Evolutionary conservation across 345 rosid genomes (phyloP), one percentile per base, ranked within the genome.

Genomic region (Citrus reticulata): DNA sequence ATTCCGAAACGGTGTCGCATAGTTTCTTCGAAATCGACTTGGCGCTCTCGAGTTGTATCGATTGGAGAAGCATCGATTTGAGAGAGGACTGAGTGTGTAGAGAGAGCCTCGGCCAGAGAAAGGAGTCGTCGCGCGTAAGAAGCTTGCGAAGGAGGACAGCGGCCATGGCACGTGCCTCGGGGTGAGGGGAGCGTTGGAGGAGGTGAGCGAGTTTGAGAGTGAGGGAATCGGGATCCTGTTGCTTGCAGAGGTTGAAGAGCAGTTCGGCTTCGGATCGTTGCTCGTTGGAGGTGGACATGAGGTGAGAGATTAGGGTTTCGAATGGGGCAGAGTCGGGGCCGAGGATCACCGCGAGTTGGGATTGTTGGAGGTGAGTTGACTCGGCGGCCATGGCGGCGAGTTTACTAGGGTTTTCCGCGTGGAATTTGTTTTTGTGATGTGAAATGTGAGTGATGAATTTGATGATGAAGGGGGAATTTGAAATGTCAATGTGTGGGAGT

Each of bases 71-170:
- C 35, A 91, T 85, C 0, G 96, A 91, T 83, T 97, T 97, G 79
- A 97, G 86, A 7, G 90, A 85, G 13, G 99, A 92, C 76, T 94
- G 99, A n/a, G 97, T 89, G 63, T 86, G 9, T 7, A 80, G 86
- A 4, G 92, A 85, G 79, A 97, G 91, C 8, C 93, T 85, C 7
- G 98, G 98, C 98, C 98, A 97, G 64, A 97, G 86, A 75, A 93
- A 92, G 19, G 97, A 84, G 60, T 93, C 98, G 40, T 91, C 99
- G 73, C 97, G 97, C 10, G 98, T 94, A 74, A 94, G 88, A 29
- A 94, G 86, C 89, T 93, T 97, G 10, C 98, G 95, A 84, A 97
- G 98, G 73, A 97, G 98, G 55, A 97, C 91, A 35, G 99, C 93
- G 27, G 98, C 78, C 99, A 97, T 94, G 75, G 98, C 96, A 4